Conservation (phyloP, 352 stramenopile genomes). For the Globisporangium paroecandrum region DNA sequence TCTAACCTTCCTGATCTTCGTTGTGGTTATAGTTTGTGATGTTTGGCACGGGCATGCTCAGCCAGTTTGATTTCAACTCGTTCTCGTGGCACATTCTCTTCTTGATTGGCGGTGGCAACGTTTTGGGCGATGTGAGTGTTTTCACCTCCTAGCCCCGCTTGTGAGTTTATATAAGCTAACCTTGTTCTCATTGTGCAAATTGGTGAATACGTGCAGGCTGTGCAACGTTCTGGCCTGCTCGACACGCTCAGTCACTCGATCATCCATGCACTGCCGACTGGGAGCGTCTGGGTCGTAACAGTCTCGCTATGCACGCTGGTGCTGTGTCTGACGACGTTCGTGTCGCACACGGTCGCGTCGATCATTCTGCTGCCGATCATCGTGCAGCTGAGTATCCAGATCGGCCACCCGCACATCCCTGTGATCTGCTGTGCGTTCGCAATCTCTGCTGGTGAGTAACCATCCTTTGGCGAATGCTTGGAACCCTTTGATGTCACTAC, state of each 20-base stretch:
- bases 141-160: not conserved
- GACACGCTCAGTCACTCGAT: constrained; percentile 81
- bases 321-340: constrained; percentile 89
- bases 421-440: constrained; percentile 81
- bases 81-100: constrained; percentile 94
- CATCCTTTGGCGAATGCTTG: too few species aligned
- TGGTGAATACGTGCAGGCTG: constrained; percentile 34
- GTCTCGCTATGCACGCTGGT: constrained; percentile 85
- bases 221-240: constrained; percentile 79
- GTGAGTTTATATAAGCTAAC: not conserved
- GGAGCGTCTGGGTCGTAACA: constrained; percentile 83
- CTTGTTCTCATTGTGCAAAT: not conserved
- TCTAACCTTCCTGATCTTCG: not conserved
- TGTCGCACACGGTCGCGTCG: constrained; percentile 90
- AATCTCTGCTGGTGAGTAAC: constrained; percentile 78
- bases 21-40: constrained; percentile 60
- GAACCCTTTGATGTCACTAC: not conserved
- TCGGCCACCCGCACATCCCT: constrained; percentile 82
- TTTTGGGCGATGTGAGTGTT: constrained; percentile 83
- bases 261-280: constrained; percentile 73
- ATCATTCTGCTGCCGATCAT: constrained; percentile 93
- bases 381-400: constrained; percentile 85
- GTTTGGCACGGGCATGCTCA: constrained; percentile 87
- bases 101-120: constrained; percentile 89
- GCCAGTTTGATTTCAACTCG: constrained; percentile 92